Percentiles rank a stretch among this genome's conserved stretches.
Evolutionary conservation across 164 flowering plant genomes (phyloP).

Genomic region (Chloranthus sessilifolius): DNA sequence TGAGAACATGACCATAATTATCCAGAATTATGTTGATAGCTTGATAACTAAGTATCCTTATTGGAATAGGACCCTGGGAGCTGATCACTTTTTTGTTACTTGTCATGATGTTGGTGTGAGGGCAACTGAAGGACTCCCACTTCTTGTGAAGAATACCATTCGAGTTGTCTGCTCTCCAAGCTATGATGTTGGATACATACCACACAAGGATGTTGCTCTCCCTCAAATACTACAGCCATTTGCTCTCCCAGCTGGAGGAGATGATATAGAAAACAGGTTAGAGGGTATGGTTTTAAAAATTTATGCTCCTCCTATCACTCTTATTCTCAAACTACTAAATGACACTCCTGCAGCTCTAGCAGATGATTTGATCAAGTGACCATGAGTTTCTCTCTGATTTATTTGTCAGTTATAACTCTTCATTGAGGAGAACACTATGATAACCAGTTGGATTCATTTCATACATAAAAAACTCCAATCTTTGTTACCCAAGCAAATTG

Average conservation of each 20-base stretch:
- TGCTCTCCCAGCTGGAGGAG: conserved; percentile 93
- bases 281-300: no score
- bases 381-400: no score
- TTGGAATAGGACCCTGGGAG: conserved; percentile 97
- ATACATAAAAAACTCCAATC: no score
- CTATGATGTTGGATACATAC: conserved; percentile 93
- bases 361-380: no score
- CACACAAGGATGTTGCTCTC: conserved; percentile 97
- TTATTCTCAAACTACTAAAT: no score
- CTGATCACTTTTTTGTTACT: conserved; percentile 97
- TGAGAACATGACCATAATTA: conserved; percentile 93
- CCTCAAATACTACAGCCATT: conserved; percentile 97
- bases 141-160: conserved; percentile 86
- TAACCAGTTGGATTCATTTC: no score
- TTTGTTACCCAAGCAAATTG: no score
- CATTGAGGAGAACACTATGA: no score
- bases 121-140: conserved; percentile 80
- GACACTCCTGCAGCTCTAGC: no score
- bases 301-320: no score
- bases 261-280: conserved; percentile 86
- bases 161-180: conserved; percentile 95
- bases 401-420: no score
- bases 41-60: conserved; percentile 85
- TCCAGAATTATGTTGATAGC: conserved; percentile 65
- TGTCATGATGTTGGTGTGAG: conserved; percentile 99